These are phyloP conservation scores for Penicillium glabrum DNA, from an alignment of 2,329 filamentous ascomycete genomes.

Conservation along the genomic window DNA sequence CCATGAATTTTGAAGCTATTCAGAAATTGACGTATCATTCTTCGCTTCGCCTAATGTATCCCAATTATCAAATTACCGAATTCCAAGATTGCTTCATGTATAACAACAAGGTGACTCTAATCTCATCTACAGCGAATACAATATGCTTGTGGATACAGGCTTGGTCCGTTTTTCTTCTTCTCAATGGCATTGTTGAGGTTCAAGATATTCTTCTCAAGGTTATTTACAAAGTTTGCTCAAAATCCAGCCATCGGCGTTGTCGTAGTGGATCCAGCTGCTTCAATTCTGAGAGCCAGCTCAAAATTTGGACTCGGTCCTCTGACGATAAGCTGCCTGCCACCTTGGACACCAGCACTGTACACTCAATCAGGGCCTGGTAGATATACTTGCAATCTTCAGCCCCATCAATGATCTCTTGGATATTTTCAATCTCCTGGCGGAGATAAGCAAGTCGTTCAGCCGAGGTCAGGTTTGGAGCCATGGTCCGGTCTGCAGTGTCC, in stretches of 20 bases:
- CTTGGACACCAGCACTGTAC: constrained; percentile 60
- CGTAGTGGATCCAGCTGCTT: constrained; percentile 72
- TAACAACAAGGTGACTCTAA: not conserved
- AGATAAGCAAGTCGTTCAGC: constrained; percentile 67
- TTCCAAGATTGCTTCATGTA: not conserved
- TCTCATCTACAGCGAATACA: too few relatives aligned
- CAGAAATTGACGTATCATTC: not conserved
- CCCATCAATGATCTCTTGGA: constrained; percentile 65
- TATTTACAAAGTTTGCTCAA: constrained; percentile 52
- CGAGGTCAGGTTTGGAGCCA: constrained; percentile 63
- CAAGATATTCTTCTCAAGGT: not conserved
- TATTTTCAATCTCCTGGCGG: constrained; percentile 68
- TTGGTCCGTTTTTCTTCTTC: not conserved
- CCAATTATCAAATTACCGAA: not conserved
- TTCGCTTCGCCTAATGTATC: not conserved
- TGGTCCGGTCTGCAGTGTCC: constrained; percentile 52
- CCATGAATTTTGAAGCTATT: not conserved
- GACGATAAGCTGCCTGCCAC: constrained; percentile 48
- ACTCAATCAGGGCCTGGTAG: constrained; percentile 80
- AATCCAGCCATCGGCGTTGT: constrained; percentile 71
- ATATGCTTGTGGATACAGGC: not conserved
- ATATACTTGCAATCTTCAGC: constrained; percentile 81
- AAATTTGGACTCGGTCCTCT: constrained; percentile 49
- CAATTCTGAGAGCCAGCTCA: constrained; percentile 64
- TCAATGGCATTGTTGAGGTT: not conserved